A percentile compares a stretch with the other conserved stretches of the same genome.
Conservation (phyloP, 169 alveolate genomes). For the Plasmodium ovale region DNA sequence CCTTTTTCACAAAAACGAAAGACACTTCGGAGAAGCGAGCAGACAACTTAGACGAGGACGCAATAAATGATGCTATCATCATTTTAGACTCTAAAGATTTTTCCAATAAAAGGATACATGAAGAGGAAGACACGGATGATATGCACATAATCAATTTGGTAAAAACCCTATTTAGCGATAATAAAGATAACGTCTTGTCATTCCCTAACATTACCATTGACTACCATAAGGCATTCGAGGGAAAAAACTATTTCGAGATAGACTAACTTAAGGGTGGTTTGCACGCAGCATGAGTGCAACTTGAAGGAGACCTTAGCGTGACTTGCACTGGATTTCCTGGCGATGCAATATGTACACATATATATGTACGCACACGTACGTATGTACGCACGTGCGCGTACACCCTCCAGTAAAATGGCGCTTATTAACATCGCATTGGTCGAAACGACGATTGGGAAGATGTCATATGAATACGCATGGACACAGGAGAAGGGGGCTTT, state of each 20-base stretch:
- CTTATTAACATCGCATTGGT: too few species aligned
- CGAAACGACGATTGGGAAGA: too few species aligned
- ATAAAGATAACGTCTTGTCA: constrained; percentile 28
- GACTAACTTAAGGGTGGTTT: not conserved
- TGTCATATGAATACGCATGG: too few species aligned
- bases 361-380: too few species aligned
- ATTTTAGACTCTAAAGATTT: constrained; percentile 14
- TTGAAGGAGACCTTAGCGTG: too few species aligned
- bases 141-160: constrained; percentile 35
- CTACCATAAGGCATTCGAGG: constrained; percentile 63
- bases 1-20: not conserved
- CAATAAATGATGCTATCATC: constrained; percentile 45
- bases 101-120: not conserved
- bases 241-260: constrained; percentile 63
- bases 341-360: too few species aligned
- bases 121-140: not conserved
- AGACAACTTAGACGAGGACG: not conserved
- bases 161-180: constrained; percentile 36
- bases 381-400: too few species aligned
- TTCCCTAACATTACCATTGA: constrained; percentile 42
- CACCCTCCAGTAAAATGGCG: too few species aligned
- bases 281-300: too few species aligned
- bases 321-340: too few species aligned
- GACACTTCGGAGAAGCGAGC: constrained; percentile 27
- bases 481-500: too few species aligned